Evolutionary conservation across 169 alveolate species (phyloP).

Genomic region (Eimeria praecox): DNA sequence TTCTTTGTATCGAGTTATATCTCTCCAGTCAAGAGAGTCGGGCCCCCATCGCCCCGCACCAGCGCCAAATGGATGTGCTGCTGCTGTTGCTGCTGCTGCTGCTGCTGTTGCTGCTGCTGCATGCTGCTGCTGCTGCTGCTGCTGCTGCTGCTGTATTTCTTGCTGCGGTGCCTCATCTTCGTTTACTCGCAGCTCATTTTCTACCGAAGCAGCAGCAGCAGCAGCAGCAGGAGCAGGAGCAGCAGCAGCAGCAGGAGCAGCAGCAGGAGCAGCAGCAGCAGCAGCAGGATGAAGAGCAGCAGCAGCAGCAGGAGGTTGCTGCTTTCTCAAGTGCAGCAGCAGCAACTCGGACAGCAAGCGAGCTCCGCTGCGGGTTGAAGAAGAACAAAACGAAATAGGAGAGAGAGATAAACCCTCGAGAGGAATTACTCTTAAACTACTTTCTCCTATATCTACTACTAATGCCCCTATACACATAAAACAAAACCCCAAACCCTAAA

Average conservation of each 20-base stretch:
- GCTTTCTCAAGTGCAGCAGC: slow-evolving; percentile 54
- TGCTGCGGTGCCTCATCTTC: neutral
- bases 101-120: slow-evolving; percentile 54
- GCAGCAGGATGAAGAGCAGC: slow-evolving; percentile 33
- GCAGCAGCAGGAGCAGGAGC: slow-evolving; percentile 53
- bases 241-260: slow-evolving; percentile 21
- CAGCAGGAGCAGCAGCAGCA: slow-evolving; percentile 59
- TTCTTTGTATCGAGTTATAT: slow-evolving; percentile 57
- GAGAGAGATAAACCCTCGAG: slow-evolving; percentile 51
- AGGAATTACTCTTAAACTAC: slow-evolving; percentile 27
- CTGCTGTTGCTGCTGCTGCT: slow-evolving; percentile 8
- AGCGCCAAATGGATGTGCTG: neutral
- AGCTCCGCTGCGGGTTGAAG: slow-evolving; percentile 23
- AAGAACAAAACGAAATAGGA: slow-evolving; percentile 19
- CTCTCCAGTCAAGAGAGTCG: slow-evolving; percentile 66
- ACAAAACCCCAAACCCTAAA: no score
- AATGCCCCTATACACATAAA: slow-evolving; percentile 17
- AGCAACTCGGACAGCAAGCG: slow-evolving; percentile 46
- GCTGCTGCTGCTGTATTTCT: slow-evolving; percentile 11
- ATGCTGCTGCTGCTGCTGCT: slow-evolving; percentile 42
- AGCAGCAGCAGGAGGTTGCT: neutral
- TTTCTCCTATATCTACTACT: slow-evolving; percentile 63
- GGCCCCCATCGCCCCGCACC: slow-evolving; percentile 54
- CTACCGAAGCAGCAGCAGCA: slow-evolving; percentile 45
- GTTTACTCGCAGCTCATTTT: neutral